Evolutionary conservation across 805 yeast species (phyloP).

Genomic region (Clavispora vitiphila): DNA sequence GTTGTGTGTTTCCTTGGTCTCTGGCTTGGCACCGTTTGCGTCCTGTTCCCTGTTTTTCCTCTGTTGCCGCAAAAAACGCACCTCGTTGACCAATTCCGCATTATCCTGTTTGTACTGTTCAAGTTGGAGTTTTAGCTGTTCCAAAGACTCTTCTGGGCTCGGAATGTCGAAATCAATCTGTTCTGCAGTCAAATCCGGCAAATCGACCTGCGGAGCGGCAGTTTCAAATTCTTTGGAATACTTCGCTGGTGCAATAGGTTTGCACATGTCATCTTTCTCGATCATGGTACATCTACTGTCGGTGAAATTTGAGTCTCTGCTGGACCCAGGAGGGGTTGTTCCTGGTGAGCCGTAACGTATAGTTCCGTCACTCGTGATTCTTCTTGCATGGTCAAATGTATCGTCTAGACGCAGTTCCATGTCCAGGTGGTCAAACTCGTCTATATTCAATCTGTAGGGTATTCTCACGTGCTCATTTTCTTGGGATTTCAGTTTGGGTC

Average conservation of each 20-base stretch:
- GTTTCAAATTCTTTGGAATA: neutral
- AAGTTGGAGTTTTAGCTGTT: constrained; percentile 4
- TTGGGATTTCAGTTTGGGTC: no score
- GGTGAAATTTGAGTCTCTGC: constrained; percentile 6
- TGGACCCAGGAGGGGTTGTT: constrained; percentile 32
- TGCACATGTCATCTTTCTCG: constrained; percentile 13
- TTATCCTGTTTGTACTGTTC: constrained; percentile 13
- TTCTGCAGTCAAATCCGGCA: constrained; percentile 12
- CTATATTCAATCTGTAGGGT: neutral
- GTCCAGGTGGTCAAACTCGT: constrained; percentile 15
- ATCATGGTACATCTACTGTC: neutral
- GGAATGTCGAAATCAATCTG: constrained; percentile 6
- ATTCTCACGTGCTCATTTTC: neutral
- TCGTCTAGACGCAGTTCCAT: constrained; percentile 11
- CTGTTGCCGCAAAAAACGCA: constrained; percentile 8
- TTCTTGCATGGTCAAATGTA: constrained; percentile 8
- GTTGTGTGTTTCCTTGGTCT: constrained; percentile 7
- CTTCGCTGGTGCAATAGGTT: neutral
- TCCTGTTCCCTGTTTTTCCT: neutral
- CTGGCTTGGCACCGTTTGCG: no score
- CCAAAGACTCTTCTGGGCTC: neutral
- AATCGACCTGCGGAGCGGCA: constrained; percentile 7
- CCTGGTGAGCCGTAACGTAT: constrained; percentile 18
- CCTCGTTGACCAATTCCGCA: constrained; percentile 14
- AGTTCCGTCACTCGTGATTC: constrained; percentile 1